Base-by-base conservation (phyloP, 2,329 filamentous ascomycete species). In the Trichoderma brevicompactum region DNA sequence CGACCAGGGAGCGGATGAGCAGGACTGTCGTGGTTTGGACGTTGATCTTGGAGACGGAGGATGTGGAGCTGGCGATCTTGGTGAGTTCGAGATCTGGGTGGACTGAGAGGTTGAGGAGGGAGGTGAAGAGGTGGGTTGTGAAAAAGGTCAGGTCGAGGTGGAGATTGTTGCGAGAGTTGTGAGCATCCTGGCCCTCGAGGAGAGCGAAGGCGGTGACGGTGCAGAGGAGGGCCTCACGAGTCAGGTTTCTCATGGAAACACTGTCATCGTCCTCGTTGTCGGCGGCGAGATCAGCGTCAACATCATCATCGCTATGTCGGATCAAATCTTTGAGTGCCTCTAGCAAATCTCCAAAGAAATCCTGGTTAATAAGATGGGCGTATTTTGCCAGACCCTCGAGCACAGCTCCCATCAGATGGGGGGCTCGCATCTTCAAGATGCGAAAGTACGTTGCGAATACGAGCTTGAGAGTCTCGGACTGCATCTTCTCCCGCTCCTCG, bases 191-290 rank as follows among this genome's bases (percentile, higher is more conserved):
- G 55, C 95, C 94, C 69, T 95, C 92, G 44, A 99, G 88, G 7
- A 99, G 88, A n/a, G 94, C 93, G 74, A 96, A 98, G 32, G 96
- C 95, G 0, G 95, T 99, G 72, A 96, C 93, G 65, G 94, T 96
- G 80, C 94, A 97, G 65, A 99, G 90, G 5, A 99, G 88, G 10
- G 92, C 87, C 78, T 98, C 94, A 69, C 95, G 89, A 32, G 89
- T 92, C 10, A 90, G 81, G 77, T 97, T 94, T 64, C 94, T 88
- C 44, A 82, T 10, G 23, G 61, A 65, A 32, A 59, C 62, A 10
- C 43, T 54, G 19, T 73, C 71, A 1, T 72, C 79, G 8, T 83
- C 82, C 1, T 80, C 77, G 3, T 80, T 77, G 13, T 66, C 50
- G 3, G 19, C 70, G 12, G 54, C 66, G n/a, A 65, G 49, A 7